These are phyloP conservation scores for Aquilaria sinensis DNA, from an alignment of 345 rosid species.

Conservation along the genomic window DNA sequence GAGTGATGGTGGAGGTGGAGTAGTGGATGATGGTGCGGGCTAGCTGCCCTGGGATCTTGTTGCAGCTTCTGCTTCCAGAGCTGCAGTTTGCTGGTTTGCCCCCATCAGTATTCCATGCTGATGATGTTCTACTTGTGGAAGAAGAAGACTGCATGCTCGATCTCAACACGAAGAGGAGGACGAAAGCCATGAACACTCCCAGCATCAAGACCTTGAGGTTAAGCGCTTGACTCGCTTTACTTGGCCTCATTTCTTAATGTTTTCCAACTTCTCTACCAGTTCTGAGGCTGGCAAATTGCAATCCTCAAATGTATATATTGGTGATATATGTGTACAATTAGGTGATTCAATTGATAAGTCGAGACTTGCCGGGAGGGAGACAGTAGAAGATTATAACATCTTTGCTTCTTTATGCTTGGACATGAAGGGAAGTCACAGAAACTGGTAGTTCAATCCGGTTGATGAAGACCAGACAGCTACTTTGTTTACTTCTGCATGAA, in stretches of 20 bases:
- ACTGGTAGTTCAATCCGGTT: constrained; percentile 5
- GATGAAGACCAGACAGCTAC: constrained; percentile 49
- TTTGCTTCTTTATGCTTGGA: constrained; percentile 35
- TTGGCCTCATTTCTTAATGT: constrained; percentile 41
- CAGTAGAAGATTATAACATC: constrained; percentile 2
- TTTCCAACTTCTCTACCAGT: background rate
- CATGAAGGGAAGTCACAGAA: constrained; percentile 36
- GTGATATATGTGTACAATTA: background rate
- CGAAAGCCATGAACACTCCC: constrained; percentile 48
- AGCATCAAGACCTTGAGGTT: constrained; percentile 54
- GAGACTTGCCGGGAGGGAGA: constrained; percentile 8
- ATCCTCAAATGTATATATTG: background rate
- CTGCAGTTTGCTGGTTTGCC: constrained; percentile 18
- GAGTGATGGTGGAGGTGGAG: constrained; percentile 77
- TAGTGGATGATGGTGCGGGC: constrained; percentile 76
- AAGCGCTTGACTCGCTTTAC: constrained; percentile 36
- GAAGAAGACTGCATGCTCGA: constrained; percentile 49
- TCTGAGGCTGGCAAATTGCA: background rate
- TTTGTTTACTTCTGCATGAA: constrained; percentile 30
- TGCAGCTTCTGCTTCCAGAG: constrained; percentile 25
- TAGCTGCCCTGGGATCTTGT: constrained; percentile 50
- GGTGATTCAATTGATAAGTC: background rate
- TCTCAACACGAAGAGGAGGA: constrained; percentile 50
- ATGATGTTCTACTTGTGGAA: background rate
- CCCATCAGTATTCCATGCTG: background rate